Percentiles rank a stretch among this genome's conserved stretches.
phyloP scores from a whole-genome alignment of 2,329 filamentous ascomycete species.

The Elsinoe australis region DNA sequence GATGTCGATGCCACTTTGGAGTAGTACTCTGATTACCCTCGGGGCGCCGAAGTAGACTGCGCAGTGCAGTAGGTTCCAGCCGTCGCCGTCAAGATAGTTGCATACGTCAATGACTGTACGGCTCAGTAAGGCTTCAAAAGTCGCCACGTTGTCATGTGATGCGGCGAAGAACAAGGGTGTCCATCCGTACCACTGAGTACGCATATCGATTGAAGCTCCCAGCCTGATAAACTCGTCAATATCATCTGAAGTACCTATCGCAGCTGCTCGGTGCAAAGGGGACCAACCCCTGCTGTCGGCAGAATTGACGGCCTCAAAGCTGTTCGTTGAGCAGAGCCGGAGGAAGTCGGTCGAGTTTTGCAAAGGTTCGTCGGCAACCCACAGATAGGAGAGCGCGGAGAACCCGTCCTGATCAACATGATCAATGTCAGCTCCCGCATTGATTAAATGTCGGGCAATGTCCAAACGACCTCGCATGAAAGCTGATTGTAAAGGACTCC shows the following conservation, averaged over 20 bases:
- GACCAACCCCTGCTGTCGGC: neutral
- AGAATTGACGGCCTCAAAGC: neutral
- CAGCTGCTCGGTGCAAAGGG: neutral
- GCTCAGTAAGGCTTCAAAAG: neutral
- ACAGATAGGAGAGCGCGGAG: neutral
- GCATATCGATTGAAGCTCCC: neutral
- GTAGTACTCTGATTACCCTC: neutral
- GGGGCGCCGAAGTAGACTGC: neutral
- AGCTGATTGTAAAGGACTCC: neutral
- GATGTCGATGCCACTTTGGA: neutral
- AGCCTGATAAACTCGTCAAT: neutral
- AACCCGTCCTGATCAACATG: neutral
- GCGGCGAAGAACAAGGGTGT: neutral
- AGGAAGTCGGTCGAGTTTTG: neutral
- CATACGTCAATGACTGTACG: neutral
- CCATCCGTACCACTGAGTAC: slow-evolving; percentile 1
- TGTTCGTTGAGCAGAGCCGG: neutral
- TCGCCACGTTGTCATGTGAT: neutral
- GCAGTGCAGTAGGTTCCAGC: neutral
- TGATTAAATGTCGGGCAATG: neutral
- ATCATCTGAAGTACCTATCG: neutral
- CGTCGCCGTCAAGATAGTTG: neutral
- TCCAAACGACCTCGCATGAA: neutral
- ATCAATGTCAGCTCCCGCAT: neutral
- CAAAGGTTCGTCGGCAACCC: neutral